A percentile compares a stretch with the other conserved stretches of the same genome.
Conservation (phyloP, 805 yeast species). For the Saturnispora ahearnii region DNA sequence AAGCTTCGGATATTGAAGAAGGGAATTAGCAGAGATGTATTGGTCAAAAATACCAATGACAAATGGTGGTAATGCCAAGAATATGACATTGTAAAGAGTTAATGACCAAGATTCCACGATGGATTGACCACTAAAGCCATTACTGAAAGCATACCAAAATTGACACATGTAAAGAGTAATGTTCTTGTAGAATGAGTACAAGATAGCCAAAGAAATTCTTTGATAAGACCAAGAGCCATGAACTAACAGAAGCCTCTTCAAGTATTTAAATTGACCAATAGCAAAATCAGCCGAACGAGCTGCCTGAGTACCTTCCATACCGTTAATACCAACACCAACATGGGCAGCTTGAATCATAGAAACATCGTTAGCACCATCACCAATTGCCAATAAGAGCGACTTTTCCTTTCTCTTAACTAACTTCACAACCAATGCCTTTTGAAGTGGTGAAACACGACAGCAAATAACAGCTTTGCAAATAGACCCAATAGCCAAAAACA, state of each 20-base stretch:
- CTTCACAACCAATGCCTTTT: conserved; percentile 91
- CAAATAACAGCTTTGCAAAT: conserved; percentile 93
- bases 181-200: conserved; percentile 93
- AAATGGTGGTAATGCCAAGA: conserved; percentile 92
- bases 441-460: conserved; percentile 96
- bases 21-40: conserved; percentile 80
- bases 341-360: conserved; percentile 99
- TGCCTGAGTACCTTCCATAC: conserved; percentile 99
- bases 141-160: conserved; percentile 93
- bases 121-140: conserved; percentile 91
- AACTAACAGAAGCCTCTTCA: conserved; percentile 74
- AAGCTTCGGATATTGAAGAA: conserved; percentile 87
- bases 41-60: conserved; percentile 96
- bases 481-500: conserved; percentile 70
- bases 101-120: conserved; percentile 97
- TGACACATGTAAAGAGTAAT: conserved; percentile 95
- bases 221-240: conserved; percentile 99
- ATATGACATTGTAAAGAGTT: conserved; percentile 89
- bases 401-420: conserved; percentile 79
- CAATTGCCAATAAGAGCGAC: conserved; percentile 78
- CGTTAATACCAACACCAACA: conserved; percentile 98
- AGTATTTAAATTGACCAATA: conserved; percentile 87
- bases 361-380: conserved; percentile 99
- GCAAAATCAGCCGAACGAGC: conserved; percentile 97
- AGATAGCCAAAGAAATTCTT: conserved; percentile 82